Base-by-base conservation (phyloP, 768 basidiomycete species). In the Boletus pseudopeckii region DNA sequence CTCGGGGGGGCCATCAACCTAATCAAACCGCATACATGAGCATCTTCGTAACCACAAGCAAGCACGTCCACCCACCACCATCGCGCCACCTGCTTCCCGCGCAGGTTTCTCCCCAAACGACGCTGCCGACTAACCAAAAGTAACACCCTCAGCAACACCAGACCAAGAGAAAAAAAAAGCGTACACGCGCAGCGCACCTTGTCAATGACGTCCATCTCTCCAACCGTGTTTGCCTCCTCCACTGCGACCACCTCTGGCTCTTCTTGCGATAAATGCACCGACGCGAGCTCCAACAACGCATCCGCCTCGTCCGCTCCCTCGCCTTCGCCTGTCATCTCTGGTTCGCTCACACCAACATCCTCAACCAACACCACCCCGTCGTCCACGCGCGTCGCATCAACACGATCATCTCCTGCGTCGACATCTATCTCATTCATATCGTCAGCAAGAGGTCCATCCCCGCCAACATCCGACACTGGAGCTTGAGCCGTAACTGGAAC, bases 281-380 rank as follows among this genome's bases (percentile, higher is more conserved):
- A 63, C 37, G 57, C 66, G n/a, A 67, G 56, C 10, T 64, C 56
- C 48, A 67, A 52, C 41, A 65, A 47, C 46, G 45, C 15, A 41
- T 64, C 66, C 26, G 51, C 7, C 18, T 57, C 68, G n/a, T 66
- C 53, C 14, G 28, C 26, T 7, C 39, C 22, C 7, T 43, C 42
- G 7, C 2, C 38, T 14, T 41, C 45, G 4, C 15, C 32, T 10
- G 1, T n/a, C 11, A 14, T 37, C 17, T 43, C 45, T 8, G 14
- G 14, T 32, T 47, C 48, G n/a, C n/a, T n/a, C n/a, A n/a, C n/a
- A n/a, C n/a, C n/a, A n/a, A n/a, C n/a, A n/a, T n/a, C n/a, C n/a
- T n/a, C 24, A 24, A 5, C 20, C 28, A 32, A n/a, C 18, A 6
- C n/a, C 43, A 34, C 18, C 8, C n/a, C 47, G 6, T 40, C 48